Base-by-base conservation (phyloP, 306 rosid genomes). In the Quercus dentata region DNA sequence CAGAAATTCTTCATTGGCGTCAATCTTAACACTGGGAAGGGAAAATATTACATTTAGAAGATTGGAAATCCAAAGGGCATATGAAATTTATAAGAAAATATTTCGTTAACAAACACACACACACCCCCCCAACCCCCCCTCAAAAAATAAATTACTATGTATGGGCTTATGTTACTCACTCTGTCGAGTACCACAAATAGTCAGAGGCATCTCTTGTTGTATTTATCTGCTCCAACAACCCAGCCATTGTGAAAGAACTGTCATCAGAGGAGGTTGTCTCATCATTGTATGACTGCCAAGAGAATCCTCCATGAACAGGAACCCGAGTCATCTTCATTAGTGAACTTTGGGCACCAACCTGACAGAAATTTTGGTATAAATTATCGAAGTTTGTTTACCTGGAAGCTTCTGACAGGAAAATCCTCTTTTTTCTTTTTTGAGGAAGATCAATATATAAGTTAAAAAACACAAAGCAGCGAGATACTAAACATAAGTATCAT, bases 181-280 rank as follows among this genome's bases (percentile, higher is more conserved):
- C 99, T 84, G 99, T 95, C 59, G 91, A 79, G 90, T 95, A 95
- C 99, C 99, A 95, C 91, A 95, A 83, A 82, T 95, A 93, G 77
- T 95, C 99, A 33, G 99, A 84, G 63, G 86, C 78, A 84, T 95
- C 99, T 79, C 99, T 89, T 49, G 99, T 95, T 80, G 93, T 89
- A 85, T 95, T 95, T 80, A 95, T 83, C 89, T 95, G 99, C 83
- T 95, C 99, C 85, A 93, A 86, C 74, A 95, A 84, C 65, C 99
- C 99, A 5, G 78, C 83, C 51, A 79, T 87, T 0, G 97, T 91
- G 82, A 93, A 91, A 61, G 97, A 78, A 81, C 88, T 84, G 56
- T 93, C 97, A 77, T 78, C 85, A 55, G 91, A 89, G 71, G 94
- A 80, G 62, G 94, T 58, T 58, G 96, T 85, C 84, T 92, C 93